phyloP scores from a whole-genome alignment of 2,329 filamentous ascomycete species.

The Neurospora sp. region DNA sequence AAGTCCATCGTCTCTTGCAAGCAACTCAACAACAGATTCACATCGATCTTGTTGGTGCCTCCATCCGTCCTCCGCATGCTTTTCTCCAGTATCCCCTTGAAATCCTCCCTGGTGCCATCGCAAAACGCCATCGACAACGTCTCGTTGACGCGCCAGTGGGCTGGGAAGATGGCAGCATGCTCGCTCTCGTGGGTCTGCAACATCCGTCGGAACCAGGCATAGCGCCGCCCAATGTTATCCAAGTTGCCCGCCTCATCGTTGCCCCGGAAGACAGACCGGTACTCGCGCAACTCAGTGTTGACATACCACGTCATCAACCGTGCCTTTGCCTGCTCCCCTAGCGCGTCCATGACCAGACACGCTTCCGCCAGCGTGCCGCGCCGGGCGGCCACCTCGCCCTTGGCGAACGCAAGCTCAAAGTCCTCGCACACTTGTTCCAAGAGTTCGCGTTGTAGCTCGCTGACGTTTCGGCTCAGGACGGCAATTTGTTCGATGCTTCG shows the following conservation, averaged over 20 bases:
- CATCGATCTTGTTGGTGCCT: conserved; percentile 59
- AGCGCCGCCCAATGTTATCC: conserved; percentile 91
- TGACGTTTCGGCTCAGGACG: conserved; percentile 80
- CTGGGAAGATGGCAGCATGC: conserved; percentile 77
- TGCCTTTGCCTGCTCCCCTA: conserved; percentile 76
- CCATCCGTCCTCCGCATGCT: conserved; percentile 73
- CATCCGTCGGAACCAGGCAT: conserved; percentile 94
- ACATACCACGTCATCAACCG: conserved; percentile 93
- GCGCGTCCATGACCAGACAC: conserved; percentile 86
- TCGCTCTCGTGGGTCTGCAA: conserved; percentile 93
- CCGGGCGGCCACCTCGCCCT: conserved; percentile 65
- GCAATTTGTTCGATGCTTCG: conserved; percentile 97
- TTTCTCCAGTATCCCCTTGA: conserved; percentile 81
- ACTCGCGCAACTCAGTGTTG: conserved; percentile 92
- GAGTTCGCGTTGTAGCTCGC: conserved; percentile 84
- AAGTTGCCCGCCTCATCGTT: conserved; percentile 94
- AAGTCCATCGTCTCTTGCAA: conserved; percentile 95
- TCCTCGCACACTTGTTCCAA: conserved; percentile 98
- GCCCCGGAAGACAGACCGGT: conserved; percentile 87
- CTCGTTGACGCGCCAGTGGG: conserved; percentile 83
- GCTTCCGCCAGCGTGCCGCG: conserved; percentile 70
- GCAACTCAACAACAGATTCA: conserved; percentile 79
- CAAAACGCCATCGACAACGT: conserved; percentile 86
- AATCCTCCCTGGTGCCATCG: conserved; percentile 90
- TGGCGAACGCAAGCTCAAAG: conserved; percentile 91